These are phyloP conservation scores for Lipomyces starkeyi DNA, from an alignment of 805 yeast species.

Conservation along the genomic window DNA sequence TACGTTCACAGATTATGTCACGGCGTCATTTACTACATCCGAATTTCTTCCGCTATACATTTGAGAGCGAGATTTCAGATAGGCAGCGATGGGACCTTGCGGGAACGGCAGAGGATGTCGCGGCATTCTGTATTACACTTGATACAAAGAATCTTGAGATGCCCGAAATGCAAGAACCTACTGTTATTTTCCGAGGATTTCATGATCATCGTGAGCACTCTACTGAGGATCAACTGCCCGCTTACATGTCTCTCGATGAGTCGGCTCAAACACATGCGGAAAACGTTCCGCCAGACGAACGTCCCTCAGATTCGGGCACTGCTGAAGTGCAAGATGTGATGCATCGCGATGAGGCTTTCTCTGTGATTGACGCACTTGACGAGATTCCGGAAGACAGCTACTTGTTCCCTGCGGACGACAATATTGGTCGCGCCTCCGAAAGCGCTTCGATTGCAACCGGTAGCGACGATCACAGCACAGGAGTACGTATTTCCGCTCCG, in stretches of 20 bases:
- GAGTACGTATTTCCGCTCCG: background rate
- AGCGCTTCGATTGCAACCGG: background rate
- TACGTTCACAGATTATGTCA: constrained; percentile 44
- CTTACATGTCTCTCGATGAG: constrained; percentile 6
- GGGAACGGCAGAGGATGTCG: constrained; percentile 49
- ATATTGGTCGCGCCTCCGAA: background rate
- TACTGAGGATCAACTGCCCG: constrained; percentile 10
- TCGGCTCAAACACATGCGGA: constrained; percentile 3
- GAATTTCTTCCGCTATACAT: constrained; percentile 49
- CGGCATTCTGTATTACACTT: constrained; percentile 45
- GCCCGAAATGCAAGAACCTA: constrained; percentile 33
- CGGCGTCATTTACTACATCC: constrained; percentile 57
- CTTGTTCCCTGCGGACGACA: constrained; percentile 17
- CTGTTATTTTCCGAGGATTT: constrained; percentile 33
- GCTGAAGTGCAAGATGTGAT: background rate
- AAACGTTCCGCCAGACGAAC: constrained; percentile 1
- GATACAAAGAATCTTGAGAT: constrained; percentile 36
- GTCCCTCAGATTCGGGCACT: too few species aligned
- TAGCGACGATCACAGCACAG: background rate
- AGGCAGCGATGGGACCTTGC: constrained; percentile 43
- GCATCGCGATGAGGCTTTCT: background rate
- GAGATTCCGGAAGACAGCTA: constrained; percentile 25
- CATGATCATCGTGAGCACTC: constrained; percentile 27
- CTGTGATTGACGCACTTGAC: constrained; percentile 16
- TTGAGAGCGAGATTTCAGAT: constrained; percentile 48